Evolutionary conservation across 257 asterid genomes (phyloP), one percentile per base, ranked within the genome.

Genomic region (Marsdenia floribunda): DNA sequence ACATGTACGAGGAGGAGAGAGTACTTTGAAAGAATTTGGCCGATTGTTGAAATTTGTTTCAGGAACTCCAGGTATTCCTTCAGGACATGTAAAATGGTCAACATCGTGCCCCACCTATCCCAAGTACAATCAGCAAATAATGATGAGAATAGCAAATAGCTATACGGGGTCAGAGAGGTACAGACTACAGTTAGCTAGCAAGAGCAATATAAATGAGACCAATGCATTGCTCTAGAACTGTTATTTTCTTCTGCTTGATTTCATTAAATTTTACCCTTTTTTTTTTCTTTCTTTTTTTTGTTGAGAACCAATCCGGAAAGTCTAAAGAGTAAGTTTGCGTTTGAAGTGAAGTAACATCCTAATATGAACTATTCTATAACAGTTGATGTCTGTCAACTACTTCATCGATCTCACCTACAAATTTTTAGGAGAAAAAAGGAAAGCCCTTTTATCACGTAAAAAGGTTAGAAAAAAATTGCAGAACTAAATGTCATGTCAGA

Each of bases 61-160:
- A 58, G 96, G 90, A 72, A 87, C 96, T 73, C 99, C 99, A 57
- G 98, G 98, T 71, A 86, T 74, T 60, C 99, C 99, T 90, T 95
- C 99, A 21, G 99, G 93, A 21, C 77, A 79, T 46, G 99, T 95
- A 86, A 95, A 95, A 86, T 95, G 99, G 81, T 95, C 97, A 46
- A 85, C 90, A 44, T 86, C 89, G 35, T 92, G 99, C 13, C 86
- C 90, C 73, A 92, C 90, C 99, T 95, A 82, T 68, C 71, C 80
- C 22, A 24, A 29, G 76, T 60, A 55, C 37, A 10, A 54, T 73
- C 67, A 73, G 22, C 26, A 29, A 7, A 24, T 55, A 35, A 29
- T 37, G 50, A 61, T 63, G 65, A 22, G n/a, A n/a, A n/a, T n/a
- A 60, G 21, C 19, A 76, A 46, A 2, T 4, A 47, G 52, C 9